These are phyloP conservation scores for Brassica balearica DNA, from an alignment of 441 rosid species.

Conservation along the genomic window DNA sequence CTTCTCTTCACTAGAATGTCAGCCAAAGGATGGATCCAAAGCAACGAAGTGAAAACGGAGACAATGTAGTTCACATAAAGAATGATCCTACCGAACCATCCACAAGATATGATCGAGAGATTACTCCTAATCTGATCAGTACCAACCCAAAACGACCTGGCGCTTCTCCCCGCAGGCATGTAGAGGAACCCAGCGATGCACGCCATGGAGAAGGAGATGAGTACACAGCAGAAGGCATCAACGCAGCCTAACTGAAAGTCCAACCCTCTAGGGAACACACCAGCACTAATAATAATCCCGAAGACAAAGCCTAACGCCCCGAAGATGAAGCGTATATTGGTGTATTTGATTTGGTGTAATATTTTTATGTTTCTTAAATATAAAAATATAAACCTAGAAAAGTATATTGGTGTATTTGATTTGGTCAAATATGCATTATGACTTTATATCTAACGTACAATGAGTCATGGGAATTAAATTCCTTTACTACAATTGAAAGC, in stretches of 20 bases:
- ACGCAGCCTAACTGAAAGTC: conserved; percentile 65
- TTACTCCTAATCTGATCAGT: conserved; percentile 80
- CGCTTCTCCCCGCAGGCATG: conserved; percentile 79
- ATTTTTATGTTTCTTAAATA: too few species aligned
- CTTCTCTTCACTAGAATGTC: conserved; percentile 56
- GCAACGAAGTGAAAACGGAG: conserved; percentile 62
- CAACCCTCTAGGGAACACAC: conserved; percentile 50
- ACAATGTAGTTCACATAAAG: conserved; percentile 57
- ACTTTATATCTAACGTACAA: too few species aligned
- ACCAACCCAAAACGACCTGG: conserved; percentile 88
- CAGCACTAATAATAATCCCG: conserved; percentile 60
- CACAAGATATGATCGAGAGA: conserved; percentile 71
- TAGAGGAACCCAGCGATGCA: conserved; percentile 64
- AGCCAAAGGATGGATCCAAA: conserved; percentile 81
- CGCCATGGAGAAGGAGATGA: conserved; percentile 64
- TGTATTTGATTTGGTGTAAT: too few species aligned
- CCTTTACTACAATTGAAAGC: too few species aligned
- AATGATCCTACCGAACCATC: conserved; percentile 74
- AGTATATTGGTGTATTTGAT: too few species aligned
- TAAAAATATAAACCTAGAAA: too few species aligned
- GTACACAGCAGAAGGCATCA: conserved; percentile 59
- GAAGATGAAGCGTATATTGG: conserved; percentile 43
- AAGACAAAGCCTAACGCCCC: conserved; percentile 62
- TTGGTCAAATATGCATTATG: too few species aligned
- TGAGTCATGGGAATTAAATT: too few species aligned